Evolutionary conservation across 2,329 filamentous ascomycete genomes (phyloP).

Genomic region (Fusarium cicatricum): DNA sequence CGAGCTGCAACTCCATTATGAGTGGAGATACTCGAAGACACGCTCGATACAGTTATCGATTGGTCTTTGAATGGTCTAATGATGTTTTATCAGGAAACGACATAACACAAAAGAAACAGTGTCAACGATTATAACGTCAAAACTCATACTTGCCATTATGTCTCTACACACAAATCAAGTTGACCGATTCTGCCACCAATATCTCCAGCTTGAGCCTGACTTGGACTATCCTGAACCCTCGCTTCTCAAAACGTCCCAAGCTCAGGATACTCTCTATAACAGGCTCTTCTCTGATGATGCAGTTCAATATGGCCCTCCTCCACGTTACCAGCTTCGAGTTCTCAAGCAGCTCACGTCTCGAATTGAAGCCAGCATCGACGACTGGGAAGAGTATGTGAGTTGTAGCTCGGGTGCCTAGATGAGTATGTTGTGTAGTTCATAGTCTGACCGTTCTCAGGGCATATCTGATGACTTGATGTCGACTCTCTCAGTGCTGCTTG

Average conservation of each 20-base stretch:
- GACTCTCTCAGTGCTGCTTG: conserved; percentile 70
- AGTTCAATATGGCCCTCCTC: conserved; percentile 67
- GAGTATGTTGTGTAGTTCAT: neutral
- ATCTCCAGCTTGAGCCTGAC: conserved; percentile 75
- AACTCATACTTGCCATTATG: conserved; percentile 13
- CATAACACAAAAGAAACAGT: conserved; percentile 3
- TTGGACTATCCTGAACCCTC: conserved; percentile 70
- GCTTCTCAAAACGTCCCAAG: conserved; percentile 64
- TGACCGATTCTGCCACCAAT: conserved; percentile 74
- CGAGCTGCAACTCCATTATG: conserved; percentile 26
- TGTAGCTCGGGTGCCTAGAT: neutral
- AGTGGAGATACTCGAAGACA: conserved; percentile 32
- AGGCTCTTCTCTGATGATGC: conserved; percentile 70
- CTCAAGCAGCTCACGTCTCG: conserved; percentile 75
- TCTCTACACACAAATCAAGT: conserved; percentile 38
- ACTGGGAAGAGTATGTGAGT: conserved; percentile 90
- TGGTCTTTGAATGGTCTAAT: conserved; percentile 7
- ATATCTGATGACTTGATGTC: conserved; percentile 83
- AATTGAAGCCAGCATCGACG: conserved; percentile 77
- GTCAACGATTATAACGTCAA: neutral
- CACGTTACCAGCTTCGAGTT: conserved; percentile 73
- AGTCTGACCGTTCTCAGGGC: conserved; percentile 64
- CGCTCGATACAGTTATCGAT: conserved; percentile 20
- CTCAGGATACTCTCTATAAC: conserved; percentile 73
- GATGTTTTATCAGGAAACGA: conserved; percentile 18